A percentile compares a stretch with the other conserved stretches of the same genome.
Evolutionary conservation across 2,329 filamentous ascomycete genomes (phyloP).

Genomic region (Capronia coronata): DNA sequence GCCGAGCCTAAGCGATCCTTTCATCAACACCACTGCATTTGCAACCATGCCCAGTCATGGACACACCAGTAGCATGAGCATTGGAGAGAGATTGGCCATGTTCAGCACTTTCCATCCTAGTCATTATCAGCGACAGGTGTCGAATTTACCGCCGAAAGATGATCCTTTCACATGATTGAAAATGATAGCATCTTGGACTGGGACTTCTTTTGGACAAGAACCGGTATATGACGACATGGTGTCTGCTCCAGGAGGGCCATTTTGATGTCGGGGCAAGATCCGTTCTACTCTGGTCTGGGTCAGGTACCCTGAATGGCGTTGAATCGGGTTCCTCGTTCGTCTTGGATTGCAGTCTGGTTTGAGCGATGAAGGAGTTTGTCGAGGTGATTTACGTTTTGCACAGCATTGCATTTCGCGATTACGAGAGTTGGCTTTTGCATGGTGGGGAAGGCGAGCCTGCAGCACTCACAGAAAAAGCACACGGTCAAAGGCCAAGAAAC

Average conservation of each 20-base stretch:
- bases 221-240: not conserved
- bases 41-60: constrained; percentile 20
- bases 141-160: constrained; percentile 10
- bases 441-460: not conserved
- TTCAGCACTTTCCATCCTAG: constrained; percentile 23
- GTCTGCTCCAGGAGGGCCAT: not conserved
- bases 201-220: not conserved
- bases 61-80: constrained; percentile 21
- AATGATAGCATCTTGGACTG: not conserved
- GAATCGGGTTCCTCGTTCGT: not conserved
- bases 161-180: constrained; percentile 21
- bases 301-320: not conserved
- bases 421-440: not conserved
- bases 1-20: constrained; percentile 41
- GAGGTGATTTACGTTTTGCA: not conserved
- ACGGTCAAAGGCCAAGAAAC: not conserved
- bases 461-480: not conserved
- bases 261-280: not conserved
- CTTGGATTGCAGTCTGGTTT: not conserved
- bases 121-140: constrained; percentile 14
- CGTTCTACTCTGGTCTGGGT: not conserved
- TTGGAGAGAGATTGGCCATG: constrained; percentile 23
- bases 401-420: not conserved
- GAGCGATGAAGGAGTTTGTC: not conserved
- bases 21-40: constrained; percentile 31